Percentiles rank a stretch among this genome's conserved stretches.
These are phyloP conservation scores for Onygena corvina DNA, from an alignment of 2,329 filamentous ascomycete species.

Conservation along the genomic window DNA sequence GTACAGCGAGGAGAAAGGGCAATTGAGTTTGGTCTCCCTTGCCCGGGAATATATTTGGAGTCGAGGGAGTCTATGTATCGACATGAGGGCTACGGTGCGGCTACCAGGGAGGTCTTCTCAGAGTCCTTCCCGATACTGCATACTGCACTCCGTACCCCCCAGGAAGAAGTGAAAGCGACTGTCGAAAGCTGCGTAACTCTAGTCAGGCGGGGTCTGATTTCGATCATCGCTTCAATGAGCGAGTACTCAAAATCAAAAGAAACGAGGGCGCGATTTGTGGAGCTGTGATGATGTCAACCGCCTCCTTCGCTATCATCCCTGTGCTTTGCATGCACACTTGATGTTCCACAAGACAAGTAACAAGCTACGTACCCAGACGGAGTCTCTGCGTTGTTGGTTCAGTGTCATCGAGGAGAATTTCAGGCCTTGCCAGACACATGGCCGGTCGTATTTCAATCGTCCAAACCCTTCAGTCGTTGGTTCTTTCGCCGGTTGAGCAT, in stretches of 20 bases:
- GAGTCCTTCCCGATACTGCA: no score
- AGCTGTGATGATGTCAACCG: not conserved
- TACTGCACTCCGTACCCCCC: not conserved
- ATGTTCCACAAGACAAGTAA: not conserved
- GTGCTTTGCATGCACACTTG: not conserved
- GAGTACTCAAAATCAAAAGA: not conserved
- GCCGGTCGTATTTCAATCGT: not conserved
- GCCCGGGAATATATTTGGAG: not conserved
- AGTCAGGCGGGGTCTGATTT: not conserved
- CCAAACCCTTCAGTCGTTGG: not conserved
- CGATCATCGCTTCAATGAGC: not conserved
- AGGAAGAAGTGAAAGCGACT: not conserved
- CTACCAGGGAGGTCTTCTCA: not conserved
- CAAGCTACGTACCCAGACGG: not conserved
- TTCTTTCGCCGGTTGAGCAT: no score
- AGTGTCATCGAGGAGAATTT: not conserved
- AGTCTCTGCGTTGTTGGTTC: not conserved
- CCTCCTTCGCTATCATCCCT: not conserved
- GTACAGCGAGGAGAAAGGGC: not conserved
- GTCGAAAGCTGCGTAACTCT: not conserved
- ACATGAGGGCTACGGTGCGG: not conserved
- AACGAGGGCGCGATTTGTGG: not conserved
- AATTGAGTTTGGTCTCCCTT: conserved; percentile 4
- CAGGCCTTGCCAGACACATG: not conserved
- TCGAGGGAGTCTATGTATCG: conserved; percentile 1